Percentiles rank a stretch among this genome's conserved stretches.
Conservation (phyloP, 164 flowering plant genomes). For the Berberis thunbergii region DNA sequence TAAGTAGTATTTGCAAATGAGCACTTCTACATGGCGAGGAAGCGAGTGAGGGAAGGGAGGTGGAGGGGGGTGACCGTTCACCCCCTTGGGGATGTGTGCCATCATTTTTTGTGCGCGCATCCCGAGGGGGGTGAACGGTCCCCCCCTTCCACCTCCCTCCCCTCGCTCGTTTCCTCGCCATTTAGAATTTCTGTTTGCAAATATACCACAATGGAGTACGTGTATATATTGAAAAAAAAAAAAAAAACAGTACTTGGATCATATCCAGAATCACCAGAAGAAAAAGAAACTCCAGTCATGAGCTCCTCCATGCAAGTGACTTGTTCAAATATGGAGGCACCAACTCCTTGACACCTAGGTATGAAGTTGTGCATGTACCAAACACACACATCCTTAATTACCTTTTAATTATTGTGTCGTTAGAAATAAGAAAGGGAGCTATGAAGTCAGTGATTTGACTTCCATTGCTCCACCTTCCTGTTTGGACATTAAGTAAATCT, state of each 20-base stretch:
- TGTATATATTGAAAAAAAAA: too few relatives aligned
- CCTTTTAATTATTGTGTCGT: not conserved
- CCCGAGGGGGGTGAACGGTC: too few relatives aligned
- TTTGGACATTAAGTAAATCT: not conserved
- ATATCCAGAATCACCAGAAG: constrained; percentile 51
- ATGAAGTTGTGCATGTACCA: not conserved
- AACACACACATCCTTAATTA: not conserved
- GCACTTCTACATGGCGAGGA: too few relatives aligned
- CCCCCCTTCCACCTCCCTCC: too few relatives aligned
- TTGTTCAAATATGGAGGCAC: constrained; percentile 29
- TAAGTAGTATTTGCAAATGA: too few relatives aligned
- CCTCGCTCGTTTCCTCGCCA: too few relatives aligned
- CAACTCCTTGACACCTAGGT: not conserved
- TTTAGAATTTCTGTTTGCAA: too few relatives aligned
- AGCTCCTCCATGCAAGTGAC: constrained; percentile 24
- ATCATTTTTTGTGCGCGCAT: too few relatives aligned
- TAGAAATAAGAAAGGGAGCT: not conserved
- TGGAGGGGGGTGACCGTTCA: too few relatives aligned
- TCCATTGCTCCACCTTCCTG: not conserved
- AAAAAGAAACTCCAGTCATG: constrained; percentile 40
- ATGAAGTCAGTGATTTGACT: not conserved
- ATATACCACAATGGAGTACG: too few relatives aligned
- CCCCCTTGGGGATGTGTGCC: too few relatives aligned
- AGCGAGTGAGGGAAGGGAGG: too few relatives aligned
- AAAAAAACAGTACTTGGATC: constrained; percentile 14